A percentile compares a stretch with the other conserved stretches of the same genome.
phyloP scores from a whole-genome alignment of 495 filamentous ascomycete genomes.

The Tuber indicum region DNA sequence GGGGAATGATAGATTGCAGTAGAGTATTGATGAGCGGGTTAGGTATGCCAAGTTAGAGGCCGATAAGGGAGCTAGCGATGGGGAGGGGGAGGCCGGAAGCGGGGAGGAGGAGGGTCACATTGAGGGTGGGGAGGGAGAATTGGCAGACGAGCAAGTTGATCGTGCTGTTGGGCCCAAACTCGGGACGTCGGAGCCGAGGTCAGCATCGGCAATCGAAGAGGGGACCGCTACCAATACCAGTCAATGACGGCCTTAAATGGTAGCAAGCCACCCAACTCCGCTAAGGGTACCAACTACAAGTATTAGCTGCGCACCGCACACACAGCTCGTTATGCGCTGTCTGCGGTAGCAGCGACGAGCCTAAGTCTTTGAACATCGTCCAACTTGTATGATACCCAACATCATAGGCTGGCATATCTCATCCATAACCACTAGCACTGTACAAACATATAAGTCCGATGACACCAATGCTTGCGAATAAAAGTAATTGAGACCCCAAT shows the following conservation, averaged over 20 bases:
- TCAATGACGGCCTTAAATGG: background rate
- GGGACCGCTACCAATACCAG: background rate
- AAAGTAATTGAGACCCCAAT: background rate
- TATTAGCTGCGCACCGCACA: background rate
- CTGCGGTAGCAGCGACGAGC: background rate
- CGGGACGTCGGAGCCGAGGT: background rate
- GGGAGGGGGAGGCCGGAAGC: background rate
- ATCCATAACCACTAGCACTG: background rate
- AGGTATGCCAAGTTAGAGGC: constrained; percentile 30
- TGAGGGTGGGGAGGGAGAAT: background rate
- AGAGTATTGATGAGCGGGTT: background rate
- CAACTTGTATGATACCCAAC: background rate
- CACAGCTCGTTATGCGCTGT: background rate
- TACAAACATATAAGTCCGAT: background rate
- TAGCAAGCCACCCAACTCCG: background rate
- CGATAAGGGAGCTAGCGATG: background rate
- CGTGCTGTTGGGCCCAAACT: background rate
- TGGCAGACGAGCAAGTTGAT: background rate
- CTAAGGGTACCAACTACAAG: background rate
- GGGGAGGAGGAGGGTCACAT: background rate
- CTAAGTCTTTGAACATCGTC: background rate
- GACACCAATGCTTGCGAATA: background rate
- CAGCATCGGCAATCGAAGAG: background rate
- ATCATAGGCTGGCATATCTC: background rate
- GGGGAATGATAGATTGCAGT: background rate